Evolutionary conservation across 371 early-diverging fungal species (phyloP).

Genomic region (Mycotypha africana): DNA sequence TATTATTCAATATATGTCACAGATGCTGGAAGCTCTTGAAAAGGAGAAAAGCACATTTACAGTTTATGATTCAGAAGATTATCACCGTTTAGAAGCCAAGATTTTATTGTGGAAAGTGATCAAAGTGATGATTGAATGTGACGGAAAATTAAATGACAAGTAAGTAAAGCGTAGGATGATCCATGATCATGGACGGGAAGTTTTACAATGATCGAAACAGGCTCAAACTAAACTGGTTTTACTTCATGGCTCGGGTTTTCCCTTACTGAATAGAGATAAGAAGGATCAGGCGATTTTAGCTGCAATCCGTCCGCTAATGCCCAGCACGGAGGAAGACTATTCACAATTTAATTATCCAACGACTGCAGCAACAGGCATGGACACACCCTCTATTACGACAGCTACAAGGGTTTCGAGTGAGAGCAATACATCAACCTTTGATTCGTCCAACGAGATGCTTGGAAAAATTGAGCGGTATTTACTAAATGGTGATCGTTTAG

Average conservation of each 20-base stretch:
- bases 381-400: too few relatives aligned
- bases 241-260: not conserved
- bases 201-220: too few relatives aligned
- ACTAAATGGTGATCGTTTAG: constrained; percentile 68
- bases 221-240: too few relatives aligned
- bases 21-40: constrained; percentile 41
- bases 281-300: constrained; percentile 51
- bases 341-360: too few relatives aligned
- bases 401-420: too few relatives aligned
- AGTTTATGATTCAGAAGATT: constrained; percentile 21
- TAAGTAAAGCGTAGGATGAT: constrained; percentile 24
- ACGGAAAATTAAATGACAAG: constrained; percentile 65
- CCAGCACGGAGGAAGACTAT: constrained; percentile 18
- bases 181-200: not conserved
- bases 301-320: constrained; percentile 28
- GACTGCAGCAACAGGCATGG: too few relatives aligned
- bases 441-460: constrained; percentile 29
- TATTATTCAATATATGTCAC: constrained; percentile 47
- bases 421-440: too few relatives aligned
- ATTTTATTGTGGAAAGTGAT: constrained; percentile 61
- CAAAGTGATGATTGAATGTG: constrained; percentile 56
- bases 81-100: constrained; percentile 20
- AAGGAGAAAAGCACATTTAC: constrained; percentile 7
- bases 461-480: constrained; percentile 60
- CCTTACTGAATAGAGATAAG: constrained; percentile 32